Percentiles rank a stretch among this genome's conserved stretches.
These are phyloP conservation scores for Puccinia hordei DNA, from an alignment of 1,284 basidiomycete species.

Conservation along the genomic window DNA sequence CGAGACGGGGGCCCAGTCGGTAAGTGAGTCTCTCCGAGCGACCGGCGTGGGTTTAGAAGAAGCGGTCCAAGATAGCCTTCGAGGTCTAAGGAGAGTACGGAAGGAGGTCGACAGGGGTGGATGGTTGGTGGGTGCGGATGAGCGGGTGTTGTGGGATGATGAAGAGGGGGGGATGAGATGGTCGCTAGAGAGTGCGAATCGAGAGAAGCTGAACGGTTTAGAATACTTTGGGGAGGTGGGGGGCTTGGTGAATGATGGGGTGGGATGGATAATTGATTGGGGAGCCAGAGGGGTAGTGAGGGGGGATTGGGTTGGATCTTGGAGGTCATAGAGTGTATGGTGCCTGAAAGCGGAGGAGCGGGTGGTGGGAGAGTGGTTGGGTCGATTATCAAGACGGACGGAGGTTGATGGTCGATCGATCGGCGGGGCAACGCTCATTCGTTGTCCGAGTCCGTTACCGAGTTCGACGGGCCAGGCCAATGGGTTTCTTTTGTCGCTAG, in stretches of 20 bases:
- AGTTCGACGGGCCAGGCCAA: slow-evolving; percentile 33
- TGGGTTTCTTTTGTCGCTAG: background rate
- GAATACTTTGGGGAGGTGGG: no score
- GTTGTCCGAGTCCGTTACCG: slow-evolving; percentile 22
- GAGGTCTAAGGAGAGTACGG: background rate
- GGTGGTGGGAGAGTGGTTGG: no score
- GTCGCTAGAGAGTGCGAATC: no score
- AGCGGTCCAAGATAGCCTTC: background rate
- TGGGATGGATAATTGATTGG: no score
- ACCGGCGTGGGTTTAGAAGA: background rate
- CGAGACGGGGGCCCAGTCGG: background rate
- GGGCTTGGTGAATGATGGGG: no score
- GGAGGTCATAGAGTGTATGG: background rate
- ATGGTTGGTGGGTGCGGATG: no score
- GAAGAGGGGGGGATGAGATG: background rate
- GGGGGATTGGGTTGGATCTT: background rate
- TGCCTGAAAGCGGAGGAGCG: background rate
- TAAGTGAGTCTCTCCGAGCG: background rate
- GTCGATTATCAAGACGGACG: background rate
- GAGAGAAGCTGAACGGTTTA: background rate
- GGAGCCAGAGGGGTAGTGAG: no score
- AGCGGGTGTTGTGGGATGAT: no score
- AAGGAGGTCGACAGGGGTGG: background rate
- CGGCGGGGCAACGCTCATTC: background rate
- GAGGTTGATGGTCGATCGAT: background rate